Evolutionary conservation across 805 yeast genomes (phyloP).

Genomic region (Wickerhamomyces subpelliculosus): DNA sequence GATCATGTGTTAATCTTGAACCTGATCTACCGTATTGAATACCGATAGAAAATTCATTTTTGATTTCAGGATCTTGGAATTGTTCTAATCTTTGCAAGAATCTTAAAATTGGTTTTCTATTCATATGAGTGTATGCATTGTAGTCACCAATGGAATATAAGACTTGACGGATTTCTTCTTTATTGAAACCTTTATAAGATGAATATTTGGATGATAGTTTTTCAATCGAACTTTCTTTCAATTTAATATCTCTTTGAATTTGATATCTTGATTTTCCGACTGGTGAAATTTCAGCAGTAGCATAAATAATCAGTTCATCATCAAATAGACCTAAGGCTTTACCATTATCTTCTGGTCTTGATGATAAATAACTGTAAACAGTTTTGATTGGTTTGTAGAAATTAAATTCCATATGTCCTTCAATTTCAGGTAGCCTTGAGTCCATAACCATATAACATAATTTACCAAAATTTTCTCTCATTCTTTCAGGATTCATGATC

Average conservation of each 20-base stretch:
- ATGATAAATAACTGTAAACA: conserved; percentile 40
- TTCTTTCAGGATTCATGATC: conserved; percentile 76
- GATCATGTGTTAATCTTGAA: conserved; percentile 67
- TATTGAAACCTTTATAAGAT: conserved; percentile 31
- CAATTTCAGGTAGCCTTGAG: conserved; percentile 65
- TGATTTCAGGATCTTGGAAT: conserved; percentile 38
- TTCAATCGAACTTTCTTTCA: conserved; percentile 67
- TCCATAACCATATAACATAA: conserved; percentile 83
- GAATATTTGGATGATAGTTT: conserved; percentile 43
- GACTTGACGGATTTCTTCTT: conserved; percentile 64
- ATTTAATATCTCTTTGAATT: conserved; percentile 52
- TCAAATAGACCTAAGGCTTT: conserved; percentile 39
- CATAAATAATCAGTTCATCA: conserved; percentile 52
- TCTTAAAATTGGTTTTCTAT: conserved; percentile 58
- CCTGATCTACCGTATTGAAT: conserved; percentile 63
- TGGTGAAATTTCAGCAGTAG: conserved; percentile 62
- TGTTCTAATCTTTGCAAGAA: conserved; percentile 47
- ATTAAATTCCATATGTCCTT: conserved; percentile 68
- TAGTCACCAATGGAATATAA: conserved; percentile 76
- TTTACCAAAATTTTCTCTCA: conserved; percentile 76
- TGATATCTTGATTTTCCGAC: conserved; percentile 46
- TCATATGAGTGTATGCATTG: conserved; percentile 63
- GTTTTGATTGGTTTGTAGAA: conserved; percentile 67
- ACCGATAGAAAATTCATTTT: conserved; percentile 42
- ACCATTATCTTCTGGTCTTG: conserved; percentile 30